Evolutionary conservation across 768 basidiomycete genomes (phyloP).

Genomic region (Butyriboletus loyo): DNA sequence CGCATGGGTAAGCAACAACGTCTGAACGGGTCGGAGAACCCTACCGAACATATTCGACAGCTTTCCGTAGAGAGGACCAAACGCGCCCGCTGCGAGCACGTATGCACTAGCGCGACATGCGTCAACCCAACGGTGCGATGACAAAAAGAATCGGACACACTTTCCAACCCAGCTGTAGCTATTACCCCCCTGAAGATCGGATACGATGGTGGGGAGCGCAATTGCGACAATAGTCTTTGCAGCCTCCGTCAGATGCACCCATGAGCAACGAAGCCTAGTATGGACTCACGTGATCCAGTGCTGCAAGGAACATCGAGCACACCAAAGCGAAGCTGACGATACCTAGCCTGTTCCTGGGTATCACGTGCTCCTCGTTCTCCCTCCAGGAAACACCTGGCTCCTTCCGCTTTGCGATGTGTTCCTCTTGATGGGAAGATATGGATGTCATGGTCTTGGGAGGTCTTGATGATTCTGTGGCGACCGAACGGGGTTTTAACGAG

Average conservation of each 20-base stretch:
- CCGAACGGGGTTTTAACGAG: background rate
- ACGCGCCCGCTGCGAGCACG: constrained; percentile 62
- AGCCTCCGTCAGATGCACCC: background rate
- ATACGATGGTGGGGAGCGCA: constrained; percentile 68
- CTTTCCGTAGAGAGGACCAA: constrained; percentile 75
- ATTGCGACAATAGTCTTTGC: constrained; percentile 63
- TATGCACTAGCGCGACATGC: constrained; percentile 50
- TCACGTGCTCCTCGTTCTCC: constrained; percentile 44
- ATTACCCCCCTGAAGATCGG: constrained; percentile 55
- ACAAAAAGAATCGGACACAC: constrained; percentile 30
- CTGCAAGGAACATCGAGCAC: constrained; percentile 35
- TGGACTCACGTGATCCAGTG: constrained; percentile 51
- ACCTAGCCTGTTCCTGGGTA: constrained; percentile 35
- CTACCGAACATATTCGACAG: constrained; percentile 54
- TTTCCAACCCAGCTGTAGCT: constrained; percentile 73
- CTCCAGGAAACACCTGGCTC: constrained; percentile 50
- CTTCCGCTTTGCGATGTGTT: background rate
- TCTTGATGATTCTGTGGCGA: too few species aligned
- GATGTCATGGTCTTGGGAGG: background rate
- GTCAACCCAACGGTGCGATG: background rate
- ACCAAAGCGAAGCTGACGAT: constrained; percentile 25
- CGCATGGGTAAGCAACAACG: background rate
- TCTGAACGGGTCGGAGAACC: background rate
- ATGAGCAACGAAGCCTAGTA: background rate
- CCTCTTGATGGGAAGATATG: background rate